These are phyloP conservation scores for Mucor circinelloides DNA, from an alignment of 371 early-diverging fungal genomes.

Conservation along the genomic window DNA sequence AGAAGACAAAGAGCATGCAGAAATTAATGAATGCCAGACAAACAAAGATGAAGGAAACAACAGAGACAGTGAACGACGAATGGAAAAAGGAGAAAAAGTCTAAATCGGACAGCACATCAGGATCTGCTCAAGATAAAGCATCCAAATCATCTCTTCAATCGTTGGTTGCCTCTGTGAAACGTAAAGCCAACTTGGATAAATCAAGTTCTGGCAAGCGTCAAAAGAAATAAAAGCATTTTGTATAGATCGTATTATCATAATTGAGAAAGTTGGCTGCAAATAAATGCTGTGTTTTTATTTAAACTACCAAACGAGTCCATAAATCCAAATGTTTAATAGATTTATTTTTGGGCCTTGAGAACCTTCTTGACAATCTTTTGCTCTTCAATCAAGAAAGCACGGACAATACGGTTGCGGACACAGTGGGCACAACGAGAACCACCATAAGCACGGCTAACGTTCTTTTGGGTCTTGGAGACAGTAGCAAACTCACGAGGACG, in stretches of 20 bases:
- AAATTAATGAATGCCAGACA: slow-evolving; percentile 78
- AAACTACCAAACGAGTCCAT: neutral
- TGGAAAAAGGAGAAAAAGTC: slow-evolving; percentile 40
- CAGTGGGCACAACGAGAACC: slow-evolving; percentile 93
- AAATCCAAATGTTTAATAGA: neutral
- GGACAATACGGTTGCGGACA: slow-evolving; percentile 95
- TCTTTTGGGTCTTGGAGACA: slow-evolving; percentile 92
- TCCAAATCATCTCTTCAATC: slow-evolving; percentile 50
- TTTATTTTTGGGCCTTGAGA: slow-evolving; percentile 76
- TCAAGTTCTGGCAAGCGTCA: slow-evolving; percentile 48
- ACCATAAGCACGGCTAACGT: slow-evolving; percentile 96
- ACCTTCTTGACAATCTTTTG: slow-evolving; percentile 99
- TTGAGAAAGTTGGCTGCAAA: neutral
- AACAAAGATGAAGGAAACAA: slow-evolving; percentile 41
- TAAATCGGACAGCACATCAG: slow-evolving; percentile 1
- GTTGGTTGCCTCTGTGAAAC: slow-evolving; percentile 61
- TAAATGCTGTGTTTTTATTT: neutral
- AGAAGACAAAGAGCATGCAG: slow-evolving; percentile 91
- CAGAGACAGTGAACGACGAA: slow-evolving; percentile 22
- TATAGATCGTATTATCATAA: neutral
- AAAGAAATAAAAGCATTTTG: slow-evolving; percentile 27
- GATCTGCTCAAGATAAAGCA: neutral
- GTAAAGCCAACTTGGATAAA: slow-evolving; percentile 52
- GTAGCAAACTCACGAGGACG: slow-evolving; percentile 90
- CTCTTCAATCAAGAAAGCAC: slow-evolving; percentile 99